phyloP scores from a whole-genome alignment of 1,284 basidiomycete species.

The Polyporus tsugae region DNA sequence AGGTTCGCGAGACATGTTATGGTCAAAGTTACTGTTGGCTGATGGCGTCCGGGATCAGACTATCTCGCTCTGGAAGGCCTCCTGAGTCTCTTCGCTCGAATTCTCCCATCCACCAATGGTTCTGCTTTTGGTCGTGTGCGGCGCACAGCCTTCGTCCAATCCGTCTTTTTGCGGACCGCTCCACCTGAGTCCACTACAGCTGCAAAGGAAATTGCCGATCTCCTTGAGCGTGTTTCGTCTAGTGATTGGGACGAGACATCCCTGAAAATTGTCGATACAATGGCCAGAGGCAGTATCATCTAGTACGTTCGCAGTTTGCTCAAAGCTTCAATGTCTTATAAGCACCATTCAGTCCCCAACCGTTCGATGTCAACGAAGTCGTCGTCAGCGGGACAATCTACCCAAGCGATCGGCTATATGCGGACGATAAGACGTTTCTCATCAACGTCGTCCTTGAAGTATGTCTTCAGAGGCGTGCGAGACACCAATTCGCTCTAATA shows the following conservation, averaged over 20 bases:
- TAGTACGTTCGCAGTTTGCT: constrained; percentile 50
- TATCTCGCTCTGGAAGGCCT: constrained; percentile 64
- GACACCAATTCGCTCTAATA: background rate
- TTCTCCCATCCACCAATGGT: constrained; percentile 56
- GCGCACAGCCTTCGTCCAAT: constrained; percentile 56
- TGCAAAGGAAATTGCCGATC: constrained; percentile 47
- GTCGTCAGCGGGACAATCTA: constrained; percentile 48
- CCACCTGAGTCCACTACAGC: constrained; percentile 31
- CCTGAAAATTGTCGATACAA: constrained; percentile 53
- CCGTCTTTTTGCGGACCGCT: constrained; percentile 50
- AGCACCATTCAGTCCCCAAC: constrained; percentile 58
- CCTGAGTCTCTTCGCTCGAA: constrained; percentile 60
- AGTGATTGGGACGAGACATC: constrained; percentile 64
- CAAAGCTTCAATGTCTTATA: constrained; percentile 6
- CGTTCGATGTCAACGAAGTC: constrained; percentile 57
- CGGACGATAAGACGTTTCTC: constrained; percentile 60
- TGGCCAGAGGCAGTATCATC: constrained; percentile 54
- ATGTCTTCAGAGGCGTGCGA: background rate
- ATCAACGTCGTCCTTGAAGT: constrained; percentile 59
- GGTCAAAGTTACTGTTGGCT: background rate
- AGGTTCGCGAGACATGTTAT: constrained; percentile 33
- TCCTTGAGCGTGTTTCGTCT: constrained; percentile 51
- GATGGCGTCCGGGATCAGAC: constrained; percentile 46
- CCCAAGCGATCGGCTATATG: constrained; percentile 53
- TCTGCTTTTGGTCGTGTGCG: constrained; percentile 45